A percentile compares a stretch with the other conserved stretches of the same genome.
Evolutionary conservation across 257 asterid genomes (phyloP).

Genomic region (Nicotiana tomentosiformis): DNA sequence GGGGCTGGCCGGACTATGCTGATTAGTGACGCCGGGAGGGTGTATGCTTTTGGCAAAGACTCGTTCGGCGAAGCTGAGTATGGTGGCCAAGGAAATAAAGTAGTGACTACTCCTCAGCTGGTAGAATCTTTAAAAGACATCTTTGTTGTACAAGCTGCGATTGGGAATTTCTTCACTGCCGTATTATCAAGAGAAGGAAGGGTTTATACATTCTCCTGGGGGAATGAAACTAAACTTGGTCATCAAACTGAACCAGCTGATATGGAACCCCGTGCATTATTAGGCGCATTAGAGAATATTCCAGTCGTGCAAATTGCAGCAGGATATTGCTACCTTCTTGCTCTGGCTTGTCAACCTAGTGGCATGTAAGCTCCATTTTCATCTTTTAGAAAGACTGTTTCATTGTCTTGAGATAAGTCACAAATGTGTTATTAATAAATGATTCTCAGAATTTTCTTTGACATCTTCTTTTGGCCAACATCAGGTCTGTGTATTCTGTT

Average conservation of each 20-base stretch:
- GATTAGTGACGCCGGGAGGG: slow-evolving; percentile 72
- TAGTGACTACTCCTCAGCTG: slow-evolving; percentile 62
- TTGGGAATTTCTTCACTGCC: slow-evolving; percentile 97
- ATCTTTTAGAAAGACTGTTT: background rate
- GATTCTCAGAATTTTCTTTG: background rate
- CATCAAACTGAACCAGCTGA: slow-evolving; percentile 84
- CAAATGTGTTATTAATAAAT: no score
- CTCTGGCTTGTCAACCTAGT: slow-evolving; percentile 89
- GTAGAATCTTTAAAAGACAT: slow-evolving; percentile 89
- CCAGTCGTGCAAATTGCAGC: slow-evolving; percentile 99
- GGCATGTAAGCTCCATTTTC: slow-evolving; percentile 70
- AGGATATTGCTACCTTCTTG: slow-evolving; percentile 98
- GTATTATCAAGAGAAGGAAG: slow-evolving; percentile 88
- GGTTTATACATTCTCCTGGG: slow-evolving; percentile 97
- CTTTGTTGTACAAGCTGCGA: slow-evolving; percentile 94
- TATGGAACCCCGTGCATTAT: slow-evolving; percentile 69
- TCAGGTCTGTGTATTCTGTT: slow-evolving; percentile 98
- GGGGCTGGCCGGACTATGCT: slow-evolving; percentile 95
- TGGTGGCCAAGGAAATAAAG: slow-evolving; percentile 63
- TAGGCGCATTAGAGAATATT: slow-evolving; percentile 75
- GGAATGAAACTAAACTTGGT: slow-evolving; percentile 83
- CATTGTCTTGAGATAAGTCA: background rate
- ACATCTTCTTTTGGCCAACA: background rate
- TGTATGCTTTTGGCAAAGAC: slow-evolving; percentile 87
- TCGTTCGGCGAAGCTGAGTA: slow-evolving; percentile 89